Evolutionary conservation across 1,284 basidiomycete species (phyloP).

Genomic region (Leccinum griseonigrum): DNA sequence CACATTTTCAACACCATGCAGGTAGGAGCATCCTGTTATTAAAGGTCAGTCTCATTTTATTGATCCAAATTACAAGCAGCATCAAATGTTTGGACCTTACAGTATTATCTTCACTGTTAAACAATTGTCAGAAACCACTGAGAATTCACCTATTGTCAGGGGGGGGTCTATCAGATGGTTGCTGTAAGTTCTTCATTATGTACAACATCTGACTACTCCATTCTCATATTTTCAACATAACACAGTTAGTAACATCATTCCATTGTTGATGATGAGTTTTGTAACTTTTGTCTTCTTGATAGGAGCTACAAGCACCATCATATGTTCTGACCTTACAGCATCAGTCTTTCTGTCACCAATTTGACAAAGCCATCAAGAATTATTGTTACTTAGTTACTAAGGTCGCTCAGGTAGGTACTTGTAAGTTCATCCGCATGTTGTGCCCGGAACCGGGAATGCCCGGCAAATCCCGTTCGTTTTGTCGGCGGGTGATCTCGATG

Average conservation of each 20-base stretch:
- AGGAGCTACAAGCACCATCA: background rate
- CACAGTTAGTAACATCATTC: no score
- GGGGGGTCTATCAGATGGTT: no score
- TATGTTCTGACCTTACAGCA: background rate
- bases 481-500: no score
- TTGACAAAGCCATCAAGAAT: background rate
- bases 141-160: background rate
- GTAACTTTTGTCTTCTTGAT: background rate
- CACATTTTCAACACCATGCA: background rate
- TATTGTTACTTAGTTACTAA: no score
- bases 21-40: background rate
- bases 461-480: no score
- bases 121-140: background rate
- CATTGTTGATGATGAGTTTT: no score
- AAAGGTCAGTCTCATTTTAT: background rate
- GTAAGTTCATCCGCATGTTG: no score
- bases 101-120: background rate
- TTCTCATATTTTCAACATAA: background rate
- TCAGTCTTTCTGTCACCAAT: background rate
- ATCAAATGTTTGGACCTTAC: background rate
- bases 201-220: background rate
- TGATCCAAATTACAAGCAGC: background rate
- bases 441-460: no score
- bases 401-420: no score
- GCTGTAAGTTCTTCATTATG: background rate